Evolutionary conservation across 805 yeast species (phyloP).

Genomic region (Ogataea henricii): DNA sequence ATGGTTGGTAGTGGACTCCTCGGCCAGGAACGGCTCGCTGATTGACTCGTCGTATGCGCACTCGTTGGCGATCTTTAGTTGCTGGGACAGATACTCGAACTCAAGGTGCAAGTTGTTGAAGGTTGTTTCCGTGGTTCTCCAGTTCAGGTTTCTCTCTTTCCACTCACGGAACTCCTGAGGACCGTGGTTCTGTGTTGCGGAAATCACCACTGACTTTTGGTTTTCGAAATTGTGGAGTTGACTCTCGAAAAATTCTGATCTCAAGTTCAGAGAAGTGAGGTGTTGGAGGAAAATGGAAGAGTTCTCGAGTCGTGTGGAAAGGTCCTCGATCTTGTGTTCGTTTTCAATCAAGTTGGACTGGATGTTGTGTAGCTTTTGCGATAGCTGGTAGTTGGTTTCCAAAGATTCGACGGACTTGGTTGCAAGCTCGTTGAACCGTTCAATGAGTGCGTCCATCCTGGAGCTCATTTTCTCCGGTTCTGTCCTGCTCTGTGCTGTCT

Average conservation of each 20-base stretch:
- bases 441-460: slow-evolving; percentile 18
- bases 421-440: slow-evolving; percentile 18
- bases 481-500: neutral
- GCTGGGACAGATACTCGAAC: slow-evolving; percentile 38
- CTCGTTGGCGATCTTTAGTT: slow-evolving; percentile 25
- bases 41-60: slow-evolving; percentile 1
- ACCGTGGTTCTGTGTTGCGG: slow-evolving; percentile 27
- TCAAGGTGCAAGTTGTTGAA: slow-evolving; percentile 45
- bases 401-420: slow-evolving; percentile 19
- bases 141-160: slow-evolving; percentile 40
- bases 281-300: slow-evolving; percentile 33
- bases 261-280: slow-evolving; percentile 32
- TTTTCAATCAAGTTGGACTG: slow-evolving; percentile 22
- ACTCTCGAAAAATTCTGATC: slow-evolving; percentile 38
- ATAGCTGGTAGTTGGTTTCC: slow-evolving; percentile 19
- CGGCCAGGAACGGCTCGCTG: neutral
- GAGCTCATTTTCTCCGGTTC: slow-evolving; percentile 5
- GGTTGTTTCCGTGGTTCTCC: slow-evolving; percentile 49
- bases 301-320: slow-evolving; percentile 29
- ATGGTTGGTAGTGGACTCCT: slow-evolving; percentile 3
- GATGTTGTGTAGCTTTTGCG: slow-evolving; percentile 17
- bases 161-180: slow-evolving; percentile 23
- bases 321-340: slow-evolving; percentile 26
- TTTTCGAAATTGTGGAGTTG: slow-evolving; percentile 34
- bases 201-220: slow-evolving; percentile 13